These are phyloP conservation scores for Alternaria burnsii DNA, from an alignment of 2,329 filamentous ascomycete genomes.

Conservation along the genomic window DNA sequence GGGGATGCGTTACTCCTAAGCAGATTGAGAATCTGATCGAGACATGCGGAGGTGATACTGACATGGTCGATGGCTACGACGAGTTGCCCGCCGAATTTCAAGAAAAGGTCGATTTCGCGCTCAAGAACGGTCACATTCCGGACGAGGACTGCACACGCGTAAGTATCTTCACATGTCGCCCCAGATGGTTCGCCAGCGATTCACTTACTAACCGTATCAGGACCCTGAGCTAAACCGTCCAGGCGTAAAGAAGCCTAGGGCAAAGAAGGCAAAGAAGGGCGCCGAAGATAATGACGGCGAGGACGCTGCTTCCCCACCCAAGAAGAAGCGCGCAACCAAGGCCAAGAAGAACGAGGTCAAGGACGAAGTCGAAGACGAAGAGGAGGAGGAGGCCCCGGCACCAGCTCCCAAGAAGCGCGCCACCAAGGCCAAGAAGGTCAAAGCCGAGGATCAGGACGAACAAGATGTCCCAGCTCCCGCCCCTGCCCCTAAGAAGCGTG, in stretches of 20 bases:
- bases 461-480: slow-evolving; percentile 37
- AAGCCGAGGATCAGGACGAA: slow-evolving; percentile 31
- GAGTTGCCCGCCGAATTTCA: slow-evolving; percentile 74
- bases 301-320: slow-evolving; percentile 34
- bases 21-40: slow-evolving; percentile 73
- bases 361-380: slow-evolving; percentile 43
- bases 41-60: slow-evolving; percentile 65
- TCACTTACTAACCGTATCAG: slow-evolving; percentile 54
- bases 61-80: slow-evolving; percentile 81
- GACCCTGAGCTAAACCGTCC: slow-evolving; percentile 77
- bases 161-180: slow-evolving; percentile 50
- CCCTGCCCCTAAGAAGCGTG: slow-evolving; percentile 44
- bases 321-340: slow-evolving; percentile 54
- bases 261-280: slow-evolving; percentile 42
- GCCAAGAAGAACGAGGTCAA: slow-evolving; percentile 34
- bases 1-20: slow-evolving; percentile 87
- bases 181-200: slow-evolving; percentile 43
- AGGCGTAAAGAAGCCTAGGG: slow-evolving; percentile 61
- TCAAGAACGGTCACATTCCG: slow-evolving; percentile 81
- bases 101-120: slow-evolving; percentile 75
- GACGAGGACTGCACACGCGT: slow-evolving; percentile 90
- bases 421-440: slow-evolving; percentile 17
- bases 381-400: slow-evolving; percentile 31
- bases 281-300: slow-evolving; percentile 34
- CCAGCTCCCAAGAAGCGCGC: slow-evolving; percentile 45